Evolutionary conservation across 179 eudicot species (phyloP), one percentile per base, ranked within the genome.

Genomic region (Spinacia oleracea): DNA sequence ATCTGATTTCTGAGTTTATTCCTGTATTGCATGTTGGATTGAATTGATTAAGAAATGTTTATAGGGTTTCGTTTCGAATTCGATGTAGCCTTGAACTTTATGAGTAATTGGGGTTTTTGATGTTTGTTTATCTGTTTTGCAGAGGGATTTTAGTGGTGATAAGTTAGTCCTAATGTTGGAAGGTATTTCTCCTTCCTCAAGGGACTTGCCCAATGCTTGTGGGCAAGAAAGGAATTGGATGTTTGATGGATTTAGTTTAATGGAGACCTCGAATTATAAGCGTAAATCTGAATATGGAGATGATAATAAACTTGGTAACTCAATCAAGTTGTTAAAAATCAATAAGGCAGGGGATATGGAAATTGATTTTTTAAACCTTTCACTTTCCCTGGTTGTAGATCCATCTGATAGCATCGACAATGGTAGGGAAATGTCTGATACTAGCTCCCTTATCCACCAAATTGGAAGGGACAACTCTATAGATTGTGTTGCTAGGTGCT

Each of bases 171-270:
- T 45, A 67, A 89, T 89, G 89, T 82, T 89, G 85, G 91, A 89
- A 65, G 87, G 67, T 74, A 84, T 88, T 32, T 80, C 89, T 72
- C 81, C 80, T 16, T 75, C 82, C 56, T 64, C 86, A 29, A 80
- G 81, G 63, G 85, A 88, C 38, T 81, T 85, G 76, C 83, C 82
- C 11, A 84, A 82, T 79, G 64, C 81, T 20, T 84, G 89, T 74
- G 89, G 85, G 79, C 81, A 84, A 31, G 89, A 86, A 64, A 66
- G 58, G 31, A 70, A 78, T 70, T 85, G 88, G 89, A 77, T 85
- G 48, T 82, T 65, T 53, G 78, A 75, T 79, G 72, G 86, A 11
- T 87, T 75, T 51, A 72, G 82, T 59, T 81, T 83, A 42, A 78
- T 80, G 40, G 87, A 84, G 59, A 78, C 65, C 25, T 73, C 86